phyloP scores from a whole-genome alignment of 192 early-diverging fungal species.

The Chytriomyces hyalinus region DNA sequence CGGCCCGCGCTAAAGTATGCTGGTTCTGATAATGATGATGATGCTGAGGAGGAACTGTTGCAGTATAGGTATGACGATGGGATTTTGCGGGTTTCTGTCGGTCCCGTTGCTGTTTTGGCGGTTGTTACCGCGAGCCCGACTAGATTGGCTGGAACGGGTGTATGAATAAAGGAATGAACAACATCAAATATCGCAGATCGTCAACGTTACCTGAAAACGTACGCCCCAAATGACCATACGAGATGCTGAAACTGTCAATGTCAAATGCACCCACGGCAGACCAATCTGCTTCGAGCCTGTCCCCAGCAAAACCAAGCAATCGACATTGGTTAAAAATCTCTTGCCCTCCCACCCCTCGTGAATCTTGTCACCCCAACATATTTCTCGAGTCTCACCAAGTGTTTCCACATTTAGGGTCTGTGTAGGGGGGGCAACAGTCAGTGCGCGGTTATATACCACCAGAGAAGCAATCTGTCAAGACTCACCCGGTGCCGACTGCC shows the following conservation, averaged over 20 bases:
- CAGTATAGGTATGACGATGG: background rate
- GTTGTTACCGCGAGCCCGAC: too few relatives aligned
- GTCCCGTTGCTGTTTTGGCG: background rate
- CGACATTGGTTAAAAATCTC: background rate
- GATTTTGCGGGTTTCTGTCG: background rate
- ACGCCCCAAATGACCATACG: background rate
- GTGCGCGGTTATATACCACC: background rate
- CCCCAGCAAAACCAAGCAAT: background rate
- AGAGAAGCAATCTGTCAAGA: background rate
- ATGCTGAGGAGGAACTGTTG: background rate
- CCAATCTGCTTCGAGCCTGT: constrained; percentile 1
- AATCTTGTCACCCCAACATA: background rate
- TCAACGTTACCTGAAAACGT: background rate
- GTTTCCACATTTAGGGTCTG: too few relatives aligned
- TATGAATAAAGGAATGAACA: too few relatives aligned
- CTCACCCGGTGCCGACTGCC: background rate
- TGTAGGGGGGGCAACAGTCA: background rate
- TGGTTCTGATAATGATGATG: background rate
- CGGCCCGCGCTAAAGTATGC: background rate
- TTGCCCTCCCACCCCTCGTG: background rate
- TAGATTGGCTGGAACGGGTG: too few relatives aligned
- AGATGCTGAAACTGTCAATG: background rate
- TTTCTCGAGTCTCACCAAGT: too few relatives aligned
- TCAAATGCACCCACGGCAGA: background rate
- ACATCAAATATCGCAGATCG: background rate